These are phyloP conservation scores for Ploettnerulaceae sp. DNA, from an alignment of 2,329 filamentous ascomycete species.

Conservation along the genomic window DNA sequence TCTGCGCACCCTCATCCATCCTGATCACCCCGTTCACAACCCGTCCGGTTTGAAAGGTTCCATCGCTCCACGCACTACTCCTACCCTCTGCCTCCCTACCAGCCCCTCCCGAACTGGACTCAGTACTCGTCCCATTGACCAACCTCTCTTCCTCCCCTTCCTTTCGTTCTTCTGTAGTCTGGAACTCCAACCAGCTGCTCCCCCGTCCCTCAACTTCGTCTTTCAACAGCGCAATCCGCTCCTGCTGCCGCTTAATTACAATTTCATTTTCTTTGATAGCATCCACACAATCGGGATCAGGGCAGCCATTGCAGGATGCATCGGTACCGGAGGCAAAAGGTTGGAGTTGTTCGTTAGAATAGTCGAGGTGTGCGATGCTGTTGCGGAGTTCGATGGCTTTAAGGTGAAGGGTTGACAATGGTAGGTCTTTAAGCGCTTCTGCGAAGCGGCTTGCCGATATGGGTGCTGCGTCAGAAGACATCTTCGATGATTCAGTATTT, in stretches of 20 bases:
- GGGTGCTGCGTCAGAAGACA: slow-evolving; percentile 59
- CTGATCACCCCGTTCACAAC: slow-evolving; percentile 47
- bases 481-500: slow-evolving; percentile 40
- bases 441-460: slow-evolving; percentile 61
- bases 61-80: slow-evolving; percentile 51
- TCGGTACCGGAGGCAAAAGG: slow-evolving; percentile 53
- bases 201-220: slow-evolving; percentile 56
- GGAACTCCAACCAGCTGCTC: slow-evolving; percentile 52
- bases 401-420: slow-evolving; percentile 58
- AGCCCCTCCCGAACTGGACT: slow-evolving; percentile 5
- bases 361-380: slow-evolving; percentile 66
- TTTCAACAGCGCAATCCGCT: slow-evolving; percentile 59
- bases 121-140: slow-evolving; percentile 22
- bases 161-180: slow-evolving; percentile 42
- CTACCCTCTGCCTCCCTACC: slow-evolving; percentile 10
- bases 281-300: slow-evolving; percentile 68
- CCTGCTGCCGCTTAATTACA: slow-evolving; percentile 64
- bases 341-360: slow-evolving; percentile 67
- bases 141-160: slow-evolving; percentile 30
- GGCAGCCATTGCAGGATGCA: slow-evolving; percentile 32
- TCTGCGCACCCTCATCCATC: slow-evolving; percentile 36
- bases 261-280: slow-evolving; percentile 67
- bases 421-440: slow-evolving; percentile 61
- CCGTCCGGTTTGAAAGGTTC: slow-evolving; percentile 57
- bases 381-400: slow-evolving; percentile 74